These are phyloP conservation scores for Saturnispora besseyi DNA, from an alignment of 805 yeast genomes.

Conservation along the genomic window DNA sequence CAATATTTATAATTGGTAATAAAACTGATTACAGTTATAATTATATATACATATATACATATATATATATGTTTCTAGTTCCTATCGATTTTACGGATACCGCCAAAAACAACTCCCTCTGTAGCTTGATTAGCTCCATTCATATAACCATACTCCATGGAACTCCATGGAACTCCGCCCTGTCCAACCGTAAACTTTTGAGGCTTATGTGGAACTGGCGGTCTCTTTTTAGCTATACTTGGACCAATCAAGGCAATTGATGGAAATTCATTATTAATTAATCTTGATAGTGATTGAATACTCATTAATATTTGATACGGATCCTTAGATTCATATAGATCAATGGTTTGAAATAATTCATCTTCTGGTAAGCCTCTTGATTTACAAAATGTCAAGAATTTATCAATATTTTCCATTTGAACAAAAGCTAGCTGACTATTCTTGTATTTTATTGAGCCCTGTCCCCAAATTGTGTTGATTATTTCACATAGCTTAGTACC, in stretches of 20 bases:
- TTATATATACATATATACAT: not conserved
- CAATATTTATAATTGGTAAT: not conserved
- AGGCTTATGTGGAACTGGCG: conserved; percentile 49
- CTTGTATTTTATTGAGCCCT: conserved; percentile 39
- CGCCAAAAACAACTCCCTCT: conserved; percentile 48
- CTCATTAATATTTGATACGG: conserved; percentile 74
- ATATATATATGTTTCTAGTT: not conserved
- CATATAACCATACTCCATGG: conserved; percentile 52
- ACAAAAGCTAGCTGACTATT: conserved; percentile 66
- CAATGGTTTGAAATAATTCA: conserved; percentile 72
- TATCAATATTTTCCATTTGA: conserved; percentile 78
- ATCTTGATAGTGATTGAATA: conserved; percentile 62
- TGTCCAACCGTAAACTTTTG: conserved; percentile 28
- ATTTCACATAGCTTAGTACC: conserved; percentile 50
- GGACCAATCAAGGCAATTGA: conserved; percentile 51
- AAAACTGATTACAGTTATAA: not conserved
- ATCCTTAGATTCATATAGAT: conserved; percentile 63
- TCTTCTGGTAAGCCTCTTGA: conserved; percentile 66
- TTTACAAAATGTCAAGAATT: conserved; percentile 56
- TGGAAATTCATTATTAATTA: conserved; percentile 46
- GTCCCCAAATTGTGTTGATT: conserved; percentile 33
- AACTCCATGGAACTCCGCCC: conserved; percentile 40
- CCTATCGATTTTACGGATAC: conserved; percentile 35
- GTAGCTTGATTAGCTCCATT: conserved; percentile 46
- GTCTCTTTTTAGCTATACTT: conserved; percentile 39